These are phyloP conservation scores for Bipolaris gigantea DNA, from an alignment of 2,329 filamentous ascomycete genomes.

Conservation along the genomic window DNA sequence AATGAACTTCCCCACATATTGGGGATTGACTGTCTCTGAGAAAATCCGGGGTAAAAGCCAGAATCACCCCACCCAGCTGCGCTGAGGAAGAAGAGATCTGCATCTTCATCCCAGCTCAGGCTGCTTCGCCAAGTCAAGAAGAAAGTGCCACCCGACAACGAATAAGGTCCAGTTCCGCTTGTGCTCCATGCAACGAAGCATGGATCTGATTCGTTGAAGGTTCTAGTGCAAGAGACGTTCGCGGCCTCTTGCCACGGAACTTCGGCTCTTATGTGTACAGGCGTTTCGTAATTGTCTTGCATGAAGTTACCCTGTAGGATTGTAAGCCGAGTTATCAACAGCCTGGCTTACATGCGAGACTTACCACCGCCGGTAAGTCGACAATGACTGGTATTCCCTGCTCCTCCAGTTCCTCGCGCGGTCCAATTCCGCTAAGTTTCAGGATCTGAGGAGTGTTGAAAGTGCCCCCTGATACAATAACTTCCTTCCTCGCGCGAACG, in stretches of 20 bases:
- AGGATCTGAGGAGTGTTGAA: conserved; percentile 67
- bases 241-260: background rate
- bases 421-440: conserved; percentile 64
- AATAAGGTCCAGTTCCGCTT: background rate
- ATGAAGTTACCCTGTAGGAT: background rate
- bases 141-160: background rate
- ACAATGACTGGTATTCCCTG: conserved; percentile 55
- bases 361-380: conserved; percentile 1
- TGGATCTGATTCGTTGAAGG: background rate
- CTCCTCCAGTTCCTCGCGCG: conserved; percentile 52
- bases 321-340: background rate
- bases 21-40: conserved; percentile 21
- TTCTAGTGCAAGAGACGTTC: background rate
- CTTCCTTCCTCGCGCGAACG: conserved; percentile 25
- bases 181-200: background rate
- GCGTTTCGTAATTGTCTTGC: conserved; percentile 1
- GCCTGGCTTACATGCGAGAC: background rate
- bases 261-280: background rate
- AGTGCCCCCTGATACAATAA: conserved; percentile 48
- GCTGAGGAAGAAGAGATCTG: conserved; percentile 23
- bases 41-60: conserved; percentile 20
- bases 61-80: conserved; percentile 6
- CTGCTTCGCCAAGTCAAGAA: background rate
- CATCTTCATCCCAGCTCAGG: conserved; percentile 23
- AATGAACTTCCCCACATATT: conserved; percentile 25